Evolutionary conservation across 2,329 filamentous ascomycete genomes (phyloP).

Genomic region (Metarhizium anisopliae): DNA sequence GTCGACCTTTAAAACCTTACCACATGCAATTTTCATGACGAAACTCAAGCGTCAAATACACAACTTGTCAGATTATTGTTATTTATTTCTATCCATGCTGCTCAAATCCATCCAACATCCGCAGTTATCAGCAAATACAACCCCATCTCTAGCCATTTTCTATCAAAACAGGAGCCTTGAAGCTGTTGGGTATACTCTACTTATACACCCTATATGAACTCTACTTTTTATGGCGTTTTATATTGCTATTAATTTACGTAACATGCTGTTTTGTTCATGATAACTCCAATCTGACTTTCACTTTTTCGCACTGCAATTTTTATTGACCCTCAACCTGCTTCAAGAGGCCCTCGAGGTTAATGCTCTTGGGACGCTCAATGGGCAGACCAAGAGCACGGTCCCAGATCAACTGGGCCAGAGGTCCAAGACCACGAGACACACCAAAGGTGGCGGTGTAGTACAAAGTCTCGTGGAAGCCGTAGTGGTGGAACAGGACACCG

Average conservation of each 20-base stretch:
- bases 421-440: slow-evolving; percentile 66
- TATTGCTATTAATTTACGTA: background rate
- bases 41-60: too few relatives aligned
- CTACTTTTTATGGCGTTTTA: background rate
- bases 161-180: too few relatives aligned
- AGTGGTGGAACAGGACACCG: slow-evolving; percentile 95
- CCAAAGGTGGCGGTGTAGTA: slow-evolving; percentile 80
- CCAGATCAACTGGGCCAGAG: slow-evolving; percentile 92
- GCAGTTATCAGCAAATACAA: too few relatives aligned
- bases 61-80: too few relatives aligned
- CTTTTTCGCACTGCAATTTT: background rate
- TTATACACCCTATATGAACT: background rate
- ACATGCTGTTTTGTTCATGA: background rate
- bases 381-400: slow-evolving; percentile 87
- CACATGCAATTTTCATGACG: too few relatives aligned
- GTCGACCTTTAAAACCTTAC: too few relatives aligned
- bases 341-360: slow-evolving; percentile 80
- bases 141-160: too few relatives aligned
- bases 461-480: slow-evolving; percentile 91
- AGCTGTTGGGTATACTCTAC: too few relatives aligned
- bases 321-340: slow-evolving; percentile 49
- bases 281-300: background rate
- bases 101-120: too few relatives aligned
- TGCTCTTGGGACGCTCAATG: slow-evolving; percentile 97
- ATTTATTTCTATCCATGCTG: too few relatives aligned